These are phyloP conservation scores for Mycena capillaripes DNA, from an alignment of 768 basidiomycete genomes.

Conservation along the genomic window DNA sequence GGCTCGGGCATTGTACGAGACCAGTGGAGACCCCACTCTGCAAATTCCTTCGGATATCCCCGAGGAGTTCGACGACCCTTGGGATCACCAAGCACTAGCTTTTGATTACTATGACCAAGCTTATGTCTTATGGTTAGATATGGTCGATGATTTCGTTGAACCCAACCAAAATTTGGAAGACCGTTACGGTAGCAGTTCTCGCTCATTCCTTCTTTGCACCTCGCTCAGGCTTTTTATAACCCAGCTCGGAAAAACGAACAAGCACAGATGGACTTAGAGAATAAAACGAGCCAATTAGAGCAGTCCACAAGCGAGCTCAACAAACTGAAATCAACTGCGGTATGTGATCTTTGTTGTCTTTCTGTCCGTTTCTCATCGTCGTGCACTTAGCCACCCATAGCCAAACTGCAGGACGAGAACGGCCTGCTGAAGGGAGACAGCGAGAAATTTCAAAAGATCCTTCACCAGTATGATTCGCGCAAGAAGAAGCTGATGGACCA, in stretches of 20 bases:
- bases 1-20: constrained; percentile 59
- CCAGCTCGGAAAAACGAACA: constrained; percentile 82
- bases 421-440: constrained; percentile 78
- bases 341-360: constrained; percentile 43
- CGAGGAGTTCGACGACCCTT: constrained; percentile 81
- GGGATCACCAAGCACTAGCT: constrained; percentile 83
- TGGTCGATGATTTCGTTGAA: constrained; percentile 77
- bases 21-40: constrained; percentile 76
- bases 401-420: constrained; percentile 73
- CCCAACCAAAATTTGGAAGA: constrained; percentile 79
- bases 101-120: constrained; percentile 80
- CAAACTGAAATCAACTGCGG: constrained; percentile 73
- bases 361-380: constrained; percentile 10
- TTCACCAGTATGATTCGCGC: constrained; percentile 77
- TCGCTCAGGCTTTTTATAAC: constrained; percentile 24
- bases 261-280: constrained; percentile 74
- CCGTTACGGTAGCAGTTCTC: constrained; percentile 73
- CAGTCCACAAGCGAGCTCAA: constrained; percentile 67
- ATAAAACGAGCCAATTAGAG: constrained; percentile 62
- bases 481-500: constrained; percentile 78
- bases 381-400: constrained; percentile 68
- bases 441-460: constrained; percentile 83
- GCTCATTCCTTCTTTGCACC: not conserved
- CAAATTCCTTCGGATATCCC: constrained; percentile 73
- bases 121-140: constrained; percentile 77